Conservation (phyloP, 495 filamentous ascomycete genomes). For the Glonium stellatum region DNA sequence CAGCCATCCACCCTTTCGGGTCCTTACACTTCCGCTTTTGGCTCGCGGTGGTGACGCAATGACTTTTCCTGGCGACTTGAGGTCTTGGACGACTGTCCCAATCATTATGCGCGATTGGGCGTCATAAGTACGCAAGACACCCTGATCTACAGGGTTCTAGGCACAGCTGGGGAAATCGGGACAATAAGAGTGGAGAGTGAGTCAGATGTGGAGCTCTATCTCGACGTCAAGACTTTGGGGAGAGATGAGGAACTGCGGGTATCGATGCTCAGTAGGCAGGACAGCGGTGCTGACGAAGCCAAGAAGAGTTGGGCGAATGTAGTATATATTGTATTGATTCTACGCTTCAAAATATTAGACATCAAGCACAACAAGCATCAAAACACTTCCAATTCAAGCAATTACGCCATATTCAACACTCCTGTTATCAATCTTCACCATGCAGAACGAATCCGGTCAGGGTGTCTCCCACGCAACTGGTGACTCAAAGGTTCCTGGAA, state of each 20-base stretch:
- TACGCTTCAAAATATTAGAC: no score
- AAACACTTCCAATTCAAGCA: background rate
- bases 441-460: slow-evolving; percentile 31
- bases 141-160: no score
- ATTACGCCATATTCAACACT: background rate
- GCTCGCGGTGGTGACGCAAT: background rate
- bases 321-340: no score
- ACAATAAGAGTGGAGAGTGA: no score
- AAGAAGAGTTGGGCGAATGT: no score
- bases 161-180: no score
- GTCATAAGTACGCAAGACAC: background rate
- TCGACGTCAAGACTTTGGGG: no score
- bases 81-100: background rate
- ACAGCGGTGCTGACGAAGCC: no score
- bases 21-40: background rate
- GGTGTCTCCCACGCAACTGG: slow-evolving; percentile 29
- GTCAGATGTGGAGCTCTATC: no score
- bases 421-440: slow-evolving; percentile 3
- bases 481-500: slow-evolving; percentile 28
- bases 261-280: no score
- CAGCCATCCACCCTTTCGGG: background rate
- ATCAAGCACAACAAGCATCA: background rate
- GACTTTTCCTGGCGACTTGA: background rate
- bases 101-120: background rate
- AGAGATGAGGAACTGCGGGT: no score